These are phyloP conservation scores for Nadsonia fulvescens DNA, from an alignment of 805 yeast genomes.

Conservation along the genomic window DNA sequence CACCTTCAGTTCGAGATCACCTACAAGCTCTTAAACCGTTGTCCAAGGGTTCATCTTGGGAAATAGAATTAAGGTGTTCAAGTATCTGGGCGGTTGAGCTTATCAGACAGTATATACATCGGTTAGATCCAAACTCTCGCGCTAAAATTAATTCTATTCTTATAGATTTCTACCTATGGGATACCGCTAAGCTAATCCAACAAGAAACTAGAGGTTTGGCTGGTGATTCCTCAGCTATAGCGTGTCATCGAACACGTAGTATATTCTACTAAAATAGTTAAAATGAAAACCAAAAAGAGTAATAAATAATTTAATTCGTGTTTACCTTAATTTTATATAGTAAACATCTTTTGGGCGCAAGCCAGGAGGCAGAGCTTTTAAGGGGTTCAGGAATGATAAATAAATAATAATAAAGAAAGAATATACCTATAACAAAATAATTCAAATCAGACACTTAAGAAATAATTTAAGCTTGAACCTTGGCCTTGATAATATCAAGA, in stretches of 20 bases:
- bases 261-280: no score
- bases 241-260: constrained; percentile 24
- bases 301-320: no score
- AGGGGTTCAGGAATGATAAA: no score
- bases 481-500: constrained; percentile 19
- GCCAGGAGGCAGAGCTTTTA: no score
- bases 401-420: no score
- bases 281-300: no score
- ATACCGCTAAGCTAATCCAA: constrained; percentile 24
- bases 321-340: no score
- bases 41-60: constrained; percentile 18
- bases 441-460: no score
- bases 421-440: no score
- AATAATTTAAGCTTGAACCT: constrained; percentile 6
- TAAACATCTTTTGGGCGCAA: no score
- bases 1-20: constrained; percentile 11
- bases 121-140: constrained; percentile 8
- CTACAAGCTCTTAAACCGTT: constrained; percentile 12
- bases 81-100: constrained; percentile 25
- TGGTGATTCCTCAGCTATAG: constrained; percentile 10
- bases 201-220: constrained; percentile 4
- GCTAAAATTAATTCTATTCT: constrained; percentile 20
- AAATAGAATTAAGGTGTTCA: constrained; percentile 25
- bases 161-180: constrained; percentile 27
- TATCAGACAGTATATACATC: constrained; percentile 14